Evolutionary conservation across 1,284 basidiomycete species (phyloP).

Genomic region (Ustilago xerochloae): DNA sequence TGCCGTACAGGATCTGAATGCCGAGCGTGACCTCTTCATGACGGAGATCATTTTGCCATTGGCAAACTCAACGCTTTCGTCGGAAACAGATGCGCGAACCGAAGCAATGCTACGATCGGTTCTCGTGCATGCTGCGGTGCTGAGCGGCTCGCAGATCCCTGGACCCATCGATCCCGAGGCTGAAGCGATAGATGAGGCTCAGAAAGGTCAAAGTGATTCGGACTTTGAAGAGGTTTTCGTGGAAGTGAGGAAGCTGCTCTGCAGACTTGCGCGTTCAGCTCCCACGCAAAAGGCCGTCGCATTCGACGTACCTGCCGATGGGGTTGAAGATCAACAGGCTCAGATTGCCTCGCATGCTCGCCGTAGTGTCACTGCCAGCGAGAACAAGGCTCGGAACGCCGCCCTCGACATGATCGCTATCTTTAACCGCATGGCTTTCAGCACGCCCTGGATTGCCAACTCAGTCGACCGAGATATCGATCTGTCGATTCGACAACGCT

Average conservation of each 20-base stretch:
- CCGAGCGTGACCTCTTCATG: constrained; percentile 56
- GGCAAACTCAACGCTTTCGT: constrained; percentile 48
- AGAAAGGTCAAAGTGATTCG: constrained; percentile 7
- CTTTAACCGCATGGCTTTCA: constrained; percentile 66
- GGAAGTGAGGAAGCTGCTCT: constrained; percentile 46
- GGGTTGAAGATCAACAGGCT: constrained; percentile 7
- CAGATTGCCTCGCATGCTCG: constrained; percentile 7
- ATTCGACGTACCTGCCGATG: constrained; percentile 11
- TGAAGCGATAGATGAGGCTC: constrained; percentile 13
- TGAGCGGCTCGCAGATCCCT: constrained; percentile 46
- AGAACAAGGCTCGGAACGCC: constrained; percentile 48
- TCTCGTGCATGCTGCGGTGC: constrained; percentile 61
- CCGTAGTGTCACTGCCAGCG: constrained; percentile 6
- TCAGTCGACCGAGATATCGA: constrained; percentile 44
- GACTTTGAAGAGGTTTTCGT: constrained; percentile 52
- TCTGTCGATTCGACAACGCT: constrained; percentile 20
- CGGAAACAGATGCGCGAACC: constrained; percentile 50
- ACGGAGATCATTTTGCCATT: constrained; percentile 59
- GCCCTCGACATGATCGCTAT: constrained; percentile 61
- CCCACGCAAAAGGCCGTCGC: constrained; percentile 18
- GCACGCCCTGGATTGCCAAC: constrained; percentile 55
- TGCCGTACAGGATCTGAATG: constrained; percentile 59
- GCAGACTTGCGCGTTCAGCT: constrained; percentile 34
- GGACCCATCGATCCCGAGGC: constrained; percentile 42
- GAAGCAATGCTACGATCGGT: constrained; percentile 49